phyloP scores from a whole-genome alignment of 768 basidiomycete genomes.

The Mycena belliarum region DNA sequence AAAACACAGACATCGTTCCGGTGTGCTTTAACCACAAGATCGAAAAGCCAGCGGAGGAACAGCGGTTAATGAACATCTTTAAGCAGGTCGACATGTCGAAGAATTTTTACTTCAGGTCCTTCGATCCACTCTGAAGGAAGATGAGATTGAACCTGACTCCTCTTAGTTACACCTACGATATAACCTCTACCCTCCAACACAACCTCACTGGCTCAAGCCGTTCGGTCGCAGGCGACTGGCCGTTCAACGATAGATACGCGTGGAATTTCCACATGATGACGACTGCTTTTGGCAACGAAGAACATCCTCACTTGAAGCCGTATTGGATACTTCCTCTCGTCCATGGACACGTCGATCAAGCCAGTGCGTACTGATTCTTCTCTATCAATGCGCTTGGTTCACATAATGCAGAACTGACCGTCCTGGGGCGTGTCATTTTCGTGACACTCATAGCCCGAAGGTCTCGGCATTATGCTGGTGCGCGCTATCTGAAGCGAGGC shows the following conservation, averaged over 20 bases:
- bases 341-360: constrained; percentile 97
- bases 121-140: neutral
- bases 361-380: constrained; percentile 62
- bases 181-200: constrained; percentile 93
- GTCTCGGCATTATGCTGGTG: constrained; percentile 94
- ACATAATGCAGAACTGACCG: constrained; percentile 72
- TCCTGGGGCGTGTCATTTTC: constrained; percentile 87
- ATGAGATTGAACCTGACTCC: constrained; percentile 12
- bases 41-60: constrained; percentile 88
- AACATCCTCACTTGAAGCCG: constrained; percentile 46
- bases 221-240: constrained; percentile 49
- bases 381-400: neutral
- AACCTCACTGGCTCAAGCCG: constrained; percentile 72
- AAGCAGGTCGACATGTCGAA: constrained; percentile 98
- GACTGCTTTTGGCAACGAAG: constrained; percentile 56
- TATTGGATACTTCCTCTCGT: constrained; percentile 91
- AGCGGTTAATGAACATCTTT: constrained; percentile 85
- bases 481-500: constrained; percentile 90
- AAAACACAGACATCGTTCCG: constrained; percentile 82
- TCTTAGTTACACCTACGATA: constrained; percentile 88
- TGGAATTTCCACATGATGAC: constrained; percentile 94
- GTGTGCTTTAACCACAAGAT: constrained; percentile 79
- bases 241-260: constrained; percentile 85
- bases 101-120: constrained; percentile 95
- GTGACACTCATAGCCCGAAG: constrained; percentile 93